Evolutionary conservation across 129 eudicot species (phyloP).

Genomic region (Mikania micrantha): DNA sequence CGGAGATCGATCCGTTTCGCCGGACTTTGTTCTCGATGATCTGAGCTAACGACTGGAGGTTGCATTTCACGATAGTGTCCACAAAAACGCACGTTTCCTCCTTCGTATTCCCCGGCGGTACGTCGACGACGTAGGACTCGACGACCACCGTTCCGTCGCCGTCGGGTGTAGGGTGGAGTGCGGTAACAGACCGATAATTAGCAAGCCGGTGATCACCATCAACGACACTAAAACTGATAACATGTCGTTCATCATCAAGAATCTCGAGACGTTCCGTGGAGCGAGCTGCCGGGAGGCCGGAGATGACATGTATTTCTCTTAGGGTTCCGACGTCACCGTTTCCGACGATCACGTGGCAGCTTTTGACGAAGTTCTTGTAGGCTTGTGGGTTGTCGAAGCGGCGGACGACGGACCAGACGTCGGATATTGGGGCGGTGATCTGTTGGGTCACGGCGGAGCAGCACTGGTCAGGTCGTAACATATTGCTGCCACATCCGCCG

Average conservation of each 20-base stretch:
- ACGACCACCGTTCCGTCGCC: conserved; percentile 59
- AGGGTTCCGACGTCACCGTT: conserved; percentile 70
- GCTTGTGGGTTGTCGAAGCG: conserved; percentile 90
- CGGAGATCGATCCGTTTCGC: conserved; percentile 16
- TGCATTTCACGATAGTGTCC: conserved; percentile 71
- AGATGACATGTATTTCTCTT: conserved; percentile 63
- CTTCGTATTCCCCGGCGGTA: conserved; percentile 66
- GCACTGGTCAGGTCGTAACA: conserved; percentile 55
- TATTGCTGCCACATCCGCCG: conserved; percentile 22
- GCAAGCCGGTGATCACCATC: conserved; percentile 85
- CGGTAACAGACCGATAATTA: conserved; percentile 69
- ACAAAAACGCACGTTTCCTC: conserved; percentile 77
- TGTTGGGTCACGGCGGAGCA: conserved; percentile 75
- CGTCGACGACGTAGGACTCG: conserved; percentile 77
- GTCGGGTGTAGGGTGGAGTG: conserved; percentile 46
- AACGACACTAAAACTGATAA: conserved; percentile 71
- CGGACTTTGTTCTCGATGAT: conserved; percentile 40
- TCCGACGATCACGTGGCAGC: conserved; percentile 65
- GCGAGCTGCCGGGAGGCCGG: conserved; percentile 79
- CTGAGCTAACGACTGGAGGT: conserved; percentile 69
- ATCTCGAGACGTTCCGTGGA: conserved; percentile 73
- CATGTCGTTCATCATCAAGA: conserved; percentile 72
- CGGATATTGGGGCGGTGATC: conserved; percentile 56
- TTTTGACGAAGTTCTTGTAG: conserved; percentile 75
- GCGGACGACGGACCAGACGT: conserved; percentile 82